Conservation (phyloP, 2,329 filamentous ascomycete species). For the Talaromyces sp. region DNA sequence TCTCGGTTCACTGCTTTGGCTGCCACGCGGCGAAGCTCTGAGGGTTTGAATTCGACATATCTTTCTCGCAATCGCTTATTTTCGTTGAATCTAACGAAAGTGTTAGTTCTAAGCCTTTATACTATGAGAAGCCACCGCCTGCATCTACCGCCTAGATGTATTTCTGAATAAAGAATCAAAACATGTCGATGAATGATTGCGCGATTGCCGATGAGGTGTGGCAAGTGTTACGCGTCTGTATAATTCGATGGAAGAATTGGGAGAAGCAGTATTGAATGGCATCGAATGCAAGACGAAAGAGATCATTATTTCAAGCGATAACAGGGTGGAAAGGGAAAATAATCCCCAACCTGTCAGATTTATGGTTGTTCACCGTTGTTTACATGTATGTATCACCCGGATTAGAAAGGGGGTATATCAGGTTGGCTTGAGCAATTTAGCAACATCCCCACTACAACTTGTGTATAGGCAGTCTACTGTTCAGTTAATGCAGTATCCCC, state of each 20-base stretch:
- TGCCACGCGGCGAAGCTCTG: neutral
- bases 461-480: neutral
- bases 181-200: neutral
- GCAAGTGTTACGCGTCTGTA: no score
- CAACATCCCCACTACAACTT: neutral
- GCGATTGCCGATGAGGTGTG: no score
- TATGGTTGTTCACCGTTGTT: no score
- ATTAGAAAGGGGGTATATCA: no score
- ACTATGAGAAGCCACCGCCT: neutral
- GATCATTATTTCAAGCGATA: neutral
- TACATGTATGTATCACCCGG: no score
- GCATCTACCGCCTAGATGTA: slow-evolving; percentile 11
- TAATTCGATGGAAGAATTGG: no score
- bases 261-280: no score
- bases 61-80: neutral
- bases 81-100: neutral
- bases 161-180: slow-evolving; percentile 8
- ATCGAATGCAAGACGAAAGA: neutral
- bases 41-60: neutral
- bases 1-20: neutral
- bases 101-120: neutral
- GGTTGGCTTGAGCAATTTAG: no score
- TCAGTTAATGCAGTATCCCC: neutral
- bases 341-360: no score
- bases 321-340: no score